Base-by-base conservation (phyloP, 768 basidiomycete genomes). In the Coprinellus aureogranulatus region DNA sequence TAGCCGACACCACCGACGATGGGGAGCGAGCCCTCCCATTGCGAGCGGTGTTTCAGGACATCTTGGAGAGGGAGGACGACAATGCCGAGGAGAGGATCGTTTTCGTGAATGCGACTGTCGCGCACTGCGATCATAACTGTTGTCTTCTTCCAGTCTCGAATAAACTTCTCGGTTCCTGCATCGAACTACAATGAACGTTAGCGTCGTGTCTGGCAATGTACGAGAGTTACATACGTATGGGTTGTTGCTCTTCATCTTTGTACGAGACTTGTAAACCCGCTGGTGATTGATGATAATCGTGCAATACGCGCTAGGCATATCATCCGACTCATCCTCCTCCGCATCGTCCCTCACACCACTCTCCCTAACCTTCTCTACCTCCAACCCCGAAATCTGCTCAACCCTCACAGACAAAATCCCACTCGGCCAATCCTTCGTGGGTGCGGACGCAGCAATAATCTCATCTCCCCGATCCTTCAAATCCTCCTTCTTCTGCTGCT, bases 1-100 rank as follows among this genome's bases (percentile, higher is more conserved):
- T 79, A 80, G 25, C 89, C 89, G 31, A 89, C 77, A 8, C 90
- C 90, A 27, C 89, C 86, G 27, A 84, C 80, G 14, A 92, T 73
- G 10, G 88, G 82, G 65, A 84, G 85, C 1, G 81, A 52, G 20
- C 50, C 50, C 10, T 14, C 39, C 50, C 50, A 52, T 22, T 52
- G 50, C 10, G 50, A 52, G 12, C 50, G 50, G 8, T 70, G 68
- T 30, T 53, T 53, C 65, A 88, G 77, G 12, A 86, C 63, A 3
- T 81, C 73, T 26, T 59, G 60, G 12, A 79, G 67, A 0, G 77
- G 76, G 4, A 91, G 75, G 53, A 83, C 78, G 62, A 90, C 81
- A 34, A 90, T 81, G 27, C 90, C 90, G 27, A 91, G 77, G 51
- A 91, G 79, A 1, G 87, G 85, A 64, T 90, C 82, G 45, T 73